Evolutionary conservation across 805 yeast genomes (phyloP).

Genomic region (Ogataea ganodermae): DNA sequence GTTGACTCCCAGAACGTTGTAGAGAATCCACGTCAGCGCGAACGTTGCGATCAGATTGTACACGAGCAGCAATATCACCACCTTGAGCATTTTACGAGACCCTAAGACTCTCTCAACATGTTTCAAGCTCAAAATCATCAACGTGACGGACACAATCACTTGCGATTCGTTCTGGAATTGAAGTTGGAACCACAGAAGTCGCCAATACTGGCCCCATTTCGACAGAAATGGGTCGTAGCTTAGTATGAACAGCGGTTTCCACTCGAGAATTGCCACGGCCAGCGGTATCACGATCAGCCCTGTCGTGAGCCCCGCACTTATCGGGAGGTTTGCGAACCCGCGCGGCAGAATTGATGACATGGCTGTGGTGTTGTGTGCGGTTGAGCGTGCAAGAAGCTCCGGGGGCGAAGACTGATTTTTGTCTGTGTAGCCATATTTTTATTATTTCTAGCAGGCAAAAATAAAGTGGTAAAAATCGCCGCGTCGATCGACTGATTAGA

Average conservation of each 20-base stretch:
- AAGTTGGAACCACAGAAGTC: slow-evolving; percentile 50
- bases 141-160: slow-evolving; percentile 44
- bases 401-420: background rate
- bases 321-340: slow-evolving; percentile 40
- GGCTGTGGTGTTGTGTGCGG: too few relatives aligned
- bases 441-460: background rate
- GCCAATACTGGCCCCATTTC: slow-evolving; percentile 59
- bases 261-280: slow-evolving; percentile 43
- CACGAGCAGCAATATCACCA: slow-evolving; percentile 44
- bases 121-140: slow-evolving; percentile 54
- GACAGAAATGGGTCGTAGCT: slow-evolving; percentile 55
- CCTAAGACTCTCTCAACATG: slow-evolving; percentile 61
- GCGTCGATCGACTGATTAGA: slow-evolving; percentile 11
- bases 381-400: too few relatives aligned
- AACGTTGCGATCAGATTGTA: slow-evolving; percentile 49
- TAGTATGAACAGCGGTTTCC: slow-evolving; percentile 45
- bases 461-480: slow-evolving; percentile 7
- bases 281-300: slow-evolving; percentile 41
- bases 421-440: background rate
- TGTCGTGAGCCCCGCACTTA: slow-evolving; percentile 41
- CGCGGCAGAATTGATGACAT: slow-evolving; percentile 35
- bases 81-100: slow-evolving; percentile 51
- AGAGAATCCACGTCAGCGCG: slow-evolving; percentile 34
- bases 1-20: slow-evolving; percentile 36
- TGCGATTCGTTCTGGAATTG: slow-evolving; percentile 63